A percentile compares a stretch with the other conserved stretches of the same genome.
Conservation (phyloP, 2,329 filamentous ascomycete species). For the Alternaria metachromatica region DNA sequence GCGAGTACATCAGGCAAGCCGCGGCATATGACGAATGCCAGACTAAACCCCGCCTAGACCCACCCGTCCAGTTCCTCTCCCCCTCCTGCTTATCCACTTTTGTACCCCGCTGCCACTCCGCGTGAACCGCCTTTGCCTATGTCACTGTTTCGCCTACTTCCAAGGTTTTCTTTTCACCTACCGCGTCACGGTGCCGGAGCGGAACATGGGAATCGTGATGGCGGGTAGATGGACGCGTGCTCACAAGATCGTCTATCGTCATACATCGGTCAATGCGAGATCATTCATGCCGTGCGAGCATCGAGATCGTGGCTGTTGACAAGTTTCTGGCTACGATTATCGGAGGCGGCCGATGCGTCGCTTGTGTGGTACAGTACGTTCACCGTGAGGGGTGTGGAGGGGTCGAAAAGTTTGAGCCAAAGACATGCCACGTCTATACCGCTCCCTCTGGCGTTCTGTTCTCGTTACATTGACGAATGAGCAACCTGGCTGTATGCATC, state of each 20-base stretch:
- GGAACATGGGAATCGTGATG: background rate
- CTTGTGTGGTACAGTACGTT: background rate
- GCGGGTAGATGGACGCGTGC: background rate
- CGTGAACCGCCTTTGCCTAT: constrained; percentile 14
- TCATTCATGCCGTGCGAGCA: constrained; percentile 4
- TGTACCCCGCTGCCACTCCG: constrained; percentile 12
- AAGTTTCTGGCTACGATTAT: background rate
- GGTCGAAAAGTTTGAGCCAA: background rate
- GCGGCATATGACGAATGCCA: constrained; percentile 6
- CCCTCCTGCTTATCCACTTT: background rate
- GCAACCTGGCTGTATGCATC: background rate
- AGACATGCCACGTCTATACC: constrained; percentile 23
- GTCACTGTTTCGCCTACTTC: background rate
- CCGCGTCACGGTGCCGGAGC: background rate
- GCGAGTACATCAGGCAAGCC: background rate
- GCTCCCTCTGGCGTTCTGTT: background rate
- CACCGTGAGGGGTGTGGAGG: constrained; percentile 10
- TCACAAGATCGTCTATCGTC: constrained; percentile 3
- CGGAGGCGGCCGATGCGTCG: constrained; percentile 13
- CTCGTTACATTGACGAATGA: constrained; percentile 14
- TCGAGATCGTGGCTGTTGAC: constrained; percentile 1
- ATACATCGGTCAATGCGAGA: background rate
- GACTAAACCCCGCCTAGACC: constrained; percentile 4
- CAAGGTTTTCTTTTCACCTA: background rate
- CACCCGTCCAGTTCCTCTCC: background rate